Base-by-base conservation (phyloP, 2,329 filamentous ascomycete genomes). In the Apiospora phragmitis region DNA sequence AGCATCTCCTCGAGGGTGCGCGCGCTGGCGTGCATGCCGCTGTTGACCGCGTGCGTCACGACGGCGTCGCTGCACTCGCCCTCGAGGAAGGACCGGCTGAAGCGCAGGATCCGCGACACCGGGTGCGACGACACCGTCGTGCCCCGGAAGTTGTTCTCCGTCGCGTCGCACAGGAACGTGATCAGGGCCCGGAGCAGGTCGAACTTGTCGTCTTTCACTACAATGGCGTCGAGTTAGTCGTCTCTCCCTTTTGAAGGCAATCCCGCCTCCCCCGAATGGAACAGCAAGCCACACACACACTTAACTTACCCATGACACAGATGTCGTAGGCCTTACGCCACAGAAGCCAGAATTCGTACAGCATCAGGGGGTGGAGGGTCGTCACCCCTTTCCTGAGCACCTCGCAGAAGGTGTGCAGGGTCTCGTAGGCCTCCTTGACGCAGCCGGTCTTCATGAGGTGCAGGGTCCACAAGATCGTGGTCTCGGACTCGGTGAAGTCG, bases 61-160 rank as follows among this genome's bases (percentile, higher is more conserved):
- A 62, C 55, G 55, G 32, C 55, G 55, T 62, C 55, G 55, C 29
- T 62, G 55, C 55, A 62, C 18, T 62, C 55, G 32, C 55, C 55
- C 8, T 38, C 55, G 32, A 62, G 55, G 32, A 62, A 62, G 55
- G 55, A n/a, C 55, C 32, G 32, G 18, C 55, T 62, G 29, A 62
- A 62, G 29, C 55, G 55, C 18, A 62, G 55, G 21, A 62, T 38
- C 18, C 55, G 55, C 55, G 55, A 62, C 18, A 62, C 55, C 18
- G 55, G 55, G 18, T 62, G 55, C 18, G 55, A 62, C 32, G 55
- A 62, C 55, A 24, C 18, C 32, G 55, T 62, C 32, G 18, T 62
- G 29, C 9, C 29, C 32, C 55, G 55, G 55, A 62, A 62, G 18
- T 62, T 62, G 55, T 18, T 21, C 32, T 62, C 55, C 8, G 55